Percentiles rank a stretch among this genome's conserved stretches.
Evolutionary conservation across 192 early-diverging fungal genomes (phyloP).

Genomic region (Paraglomus occultum): DNA sequence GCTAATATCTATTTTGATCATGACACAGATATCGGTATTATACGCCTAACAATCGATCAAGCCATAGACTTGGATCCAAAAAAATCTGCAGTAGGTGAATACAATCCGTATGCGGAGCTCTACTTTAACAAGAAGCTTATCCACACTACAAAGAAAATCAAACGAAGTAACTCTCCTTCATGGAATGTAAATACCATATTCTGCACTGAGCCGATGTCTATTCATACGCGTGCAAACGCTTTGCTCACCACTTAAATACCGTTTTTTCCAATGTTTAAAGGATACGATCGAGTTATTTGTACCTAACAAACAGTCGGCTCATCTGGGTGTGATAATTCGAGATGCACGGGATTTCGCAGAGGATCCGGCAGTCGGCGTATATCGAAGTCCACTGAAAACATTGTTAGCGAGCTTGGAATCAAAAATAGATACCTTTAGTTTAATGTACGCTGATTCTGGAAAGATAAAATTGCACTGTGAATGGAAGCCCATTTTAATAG

Average conservation of each 20-base stretch:
- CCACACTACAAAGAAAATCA: slow-evolving; percentile 62
- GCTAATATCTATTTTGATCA: not conserved
- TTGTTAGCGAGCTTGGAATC: slow-evolving; percentile 29
- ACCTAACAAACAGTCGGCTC: slow-evolving; percentile 57
- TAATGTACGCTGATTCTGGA: slow-evolving; percentile 25
- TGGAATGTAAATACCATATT: slow-evolving; percentile 15
- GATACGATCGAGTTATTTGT: slow-evolving; percentile 64
- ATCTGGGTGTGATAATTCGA: slow-evolving; percentile 57
- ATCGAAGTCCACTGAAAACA: not conserved
- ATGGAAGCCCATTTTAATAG: slow-evolving; percentile 77
- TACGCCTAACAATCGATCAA: slow-evolving; percentile 65
- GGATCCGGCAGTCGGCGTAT: slow-evolving; percentile 22
- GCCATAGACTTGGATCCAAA: slow-evolving; percentile 61
- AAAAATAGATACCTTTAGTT: slow-evolving; percentile 35
- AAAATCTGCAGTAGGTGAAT: slow-evolving; percentile 39
- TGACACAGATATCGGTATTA: slow-evolving; percentile 57
- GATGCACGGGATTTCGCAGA: slow-evolving; percentile 39
- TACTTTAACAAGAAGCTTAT: slow-evolving; percentile 50
- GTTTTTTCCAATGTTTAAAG: slow-evolving; percentile 21
- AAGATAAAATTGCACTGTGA: slow-evolving; percentile 32
- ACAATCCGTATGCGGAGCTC: slow-evolving; percentile 54
- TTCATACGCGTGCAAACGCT: no score
- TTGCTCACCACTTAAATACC: no score
- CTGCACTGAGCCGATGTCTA: no score
- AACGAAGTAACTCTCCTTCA: slow-evolving; percentile 55